Evolutionary conservation across 2,329 filamentous ascomycete species (phyloP).

Genomic region (Emmonsiellopsis sp.): DNA sequence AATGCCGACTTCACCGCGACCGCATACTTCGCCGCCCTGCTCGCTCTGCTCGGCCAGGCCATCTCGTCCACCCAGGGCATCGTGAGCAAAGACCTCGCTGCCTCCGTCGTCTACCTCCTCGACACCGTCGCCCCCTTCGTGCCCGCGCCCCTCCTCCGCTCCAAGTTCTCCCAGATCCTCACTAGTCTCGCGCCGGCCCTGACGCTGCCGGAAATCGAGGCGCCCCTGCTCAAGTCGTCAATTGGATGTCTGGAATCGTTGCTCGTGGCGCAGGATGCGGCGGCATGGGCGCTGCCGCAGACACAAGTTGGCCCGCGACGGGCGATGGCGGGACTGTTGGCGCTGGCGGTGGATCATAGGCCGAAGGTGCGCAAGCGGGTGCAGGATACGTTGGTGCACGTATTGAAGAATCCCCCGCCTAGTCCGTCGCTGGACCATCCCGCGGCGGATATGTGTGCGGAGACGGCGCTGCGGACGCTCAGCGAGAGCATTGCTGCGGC

Average conservation of each 20-base stretch:
- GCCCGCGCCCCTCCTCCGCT: slow-evolving; percentile 75
- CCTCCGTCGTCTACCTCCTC: slow-evolving; percentile 88
- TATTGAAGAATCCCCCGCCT: slow-evolving; percentile 76
- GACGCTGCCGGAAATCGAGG: slow-evolving; percentile 70
- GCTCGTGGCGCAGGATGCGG: slow-evolving; percentile 74
- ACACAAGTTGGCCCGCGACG: slow-evolving; percentile 76
- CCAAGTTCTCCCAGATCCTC: slow-evolving; percentile 92
- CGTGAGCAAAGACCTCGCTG: slow-evolving; percentile 71
- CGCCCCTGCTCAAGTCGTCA: slow-evolving; percentile 73
- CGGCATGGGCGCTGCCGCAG: slow-evolving; percentile 78
- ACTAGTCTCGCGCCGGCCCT: slow-evolving; percentile 76
- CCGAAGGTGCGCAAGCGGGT: slow-evolving; percentile 93
- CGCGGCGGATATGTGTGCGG: slow-evolving; percentile 90
- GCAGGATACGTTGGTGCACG: slow-evolving; percentile 74
- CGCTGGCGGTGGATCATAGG: slow-evolving; percentile 72
- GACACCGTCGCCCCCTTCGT: slow-evolving; percentile 81
- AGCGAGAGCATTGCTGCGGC: slow-evolving; percentile 59
- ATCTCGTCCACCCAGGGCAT: slow-evolving; percentile 52
- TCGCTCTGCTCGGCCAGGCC: slow-evolving; percentile 75
- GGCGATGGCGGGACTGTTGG: slow-evolving; percentile 76
- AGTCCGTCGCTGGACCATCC: slow-evolving; percentile 91
- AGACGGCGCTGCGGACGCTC: slow-evolving; percentile 74
- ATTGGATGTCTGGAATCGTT: slow-evolving; percentile 93
- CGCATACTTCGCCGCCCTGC: slow-evolving; percentile 89
- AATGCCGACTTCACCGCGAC: slow-evolving; percentile 75